Evolutionary conservation across 2,329 filamentous ascomycete species (phyloP).

Genomic region (Diaporthe sp.): DNA sequence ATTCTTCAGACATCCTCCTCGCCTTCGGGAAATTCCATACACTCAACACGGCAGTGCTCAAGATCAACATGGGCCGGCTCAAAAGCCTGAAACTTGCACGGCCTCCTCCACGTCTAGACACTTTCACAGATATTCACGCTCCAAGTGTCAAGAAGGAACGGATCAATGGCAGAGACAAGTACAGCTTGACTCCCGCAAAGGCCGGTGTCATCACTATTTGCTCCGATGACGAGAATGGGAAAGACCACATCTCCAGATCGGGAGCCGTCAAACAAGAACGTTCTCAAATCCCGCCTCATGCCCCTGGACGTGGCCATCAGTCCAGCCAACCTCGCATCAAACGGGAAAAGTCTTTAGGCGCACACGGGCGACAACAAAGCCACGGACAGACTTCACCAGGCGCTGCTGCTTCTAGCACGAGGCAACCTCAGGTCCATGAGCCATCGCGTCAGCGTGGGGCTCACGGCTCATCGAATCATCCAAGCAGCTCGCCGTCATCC

Average conservation of each 20-base stretch:
- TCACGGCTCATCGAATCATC: background rate
- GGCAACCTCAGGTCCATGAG: background rate
- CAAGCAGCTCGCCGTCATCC: conserved; percentile 1
- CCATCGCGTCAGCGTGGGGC: background rate
- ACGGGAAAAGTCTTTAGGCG: background rate
- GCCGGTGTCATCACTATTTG: background rate
- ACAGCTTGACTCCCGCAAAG: background rate
- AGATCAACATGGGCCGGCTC: background rate
- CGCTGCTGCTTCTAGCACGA: background rate
- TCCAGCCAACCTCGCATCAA: background rate
- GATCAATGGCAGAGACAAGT: conserved; percentile 15
- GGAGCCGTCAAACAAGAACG: background rate
- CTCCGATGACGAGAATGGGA: conserved; percentile 13
- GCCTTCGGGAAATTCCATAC: background rate
- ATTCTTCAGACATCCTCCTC: background rate
- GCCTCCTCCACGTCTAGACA: background rate
- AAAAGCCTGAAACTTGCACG: background rate
- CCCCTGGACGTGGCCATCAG: background rate
- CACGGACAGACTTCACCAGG: background rate
- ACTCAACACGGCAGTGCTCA: background rate
- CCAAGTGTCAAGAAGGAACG: conserved; percentile 10
- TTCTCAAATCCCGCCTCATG: background rate
- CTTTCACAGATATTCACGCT: conserved; percentile 10
- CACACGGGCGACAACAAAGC: background rate
- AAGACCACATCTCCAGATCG: too few relatives aligned